These are phyloP conservation scores for Lachnellula cervina DNA, from an alignment of 2,329 filamentous ascomycete species.

Conservation along the genomic window DNA sequence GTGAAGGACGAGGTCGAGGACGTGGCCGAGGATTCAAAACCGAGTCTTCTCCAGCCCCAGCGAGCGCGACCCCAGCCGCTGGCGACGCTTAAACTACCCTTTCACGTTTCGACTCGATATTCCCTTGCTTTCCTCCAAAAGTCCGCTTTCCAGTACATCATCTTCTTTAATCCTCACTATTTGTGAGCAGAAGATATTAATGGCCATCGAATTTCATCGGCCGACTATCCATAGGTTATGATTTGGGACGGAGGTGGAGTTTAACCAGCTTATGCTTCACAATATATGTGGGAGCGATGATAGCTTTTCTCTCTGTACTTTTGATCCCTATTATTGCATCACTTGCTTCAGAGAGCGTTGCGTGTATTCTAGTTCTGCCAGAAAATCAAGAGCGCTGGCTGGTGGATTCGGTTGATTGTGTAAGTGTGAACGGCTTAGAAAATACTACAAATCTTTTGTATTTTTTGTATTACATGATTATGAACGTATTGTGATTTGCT, in stretches of 20 bases:
- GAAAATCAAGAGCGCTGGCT: slow-evolving; percentile 26
- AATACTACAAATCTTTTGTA: slow-evolving; percentile 27
- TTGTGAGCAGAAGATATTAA: slow-evolving; percentile 27
- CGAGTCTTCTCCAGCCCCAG: slow-evolving; percentile 47
- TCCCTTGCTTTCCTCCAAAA: slow-evolving; percentile 28
- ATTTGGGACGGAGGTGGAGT: slow-evolving; percentile 30
- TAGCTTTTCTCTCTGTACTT: slow-evolving; percentile 33
- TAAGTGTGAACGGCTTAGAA: slow-evolving; percentile 24
- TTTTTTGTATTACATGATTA: slow-evolving; percentile 5
- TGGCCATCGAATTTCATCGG: slow-evolving; percentile 24
- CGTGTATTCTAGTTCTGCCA: slow-evolving; percentile 32
- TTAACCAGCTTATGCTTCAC: slow-evolving; percentile 32
- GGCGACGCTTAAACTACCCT: slow-evolving; percentile 26
- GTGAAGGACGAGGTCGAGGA: slow-evolving; percentile 52
- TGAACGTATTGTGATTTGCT: neutral
- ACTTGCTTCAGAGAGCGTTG: slow-evolving; percentile 30
- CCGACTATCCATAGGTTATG: slow-evolving; percentile 25
- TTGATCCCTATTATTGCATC: slow-evolving; percentile 28
- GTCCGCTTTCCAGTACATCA: slow-evolving; percentile 28
- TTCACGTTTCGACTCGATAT: slow-evolving; percentile 15
- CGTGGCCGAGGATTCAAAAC: slow-evolving; percentile 54
- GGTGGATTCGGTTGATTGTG: slow-evolving; percentile 16
- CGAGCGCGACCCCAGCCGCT: slow-evolving; percentile 46
- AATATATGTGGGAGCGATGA: slow-evolving; percentile 26
- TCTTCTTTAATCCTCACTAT: slow-evolving; percentile 30